Evolutionary conservation across 768 basidiomycete genomes (phyloP), one percentile per base, ranked within the genome.

Genomic region (Xerocomellus intermedius): DNA sequence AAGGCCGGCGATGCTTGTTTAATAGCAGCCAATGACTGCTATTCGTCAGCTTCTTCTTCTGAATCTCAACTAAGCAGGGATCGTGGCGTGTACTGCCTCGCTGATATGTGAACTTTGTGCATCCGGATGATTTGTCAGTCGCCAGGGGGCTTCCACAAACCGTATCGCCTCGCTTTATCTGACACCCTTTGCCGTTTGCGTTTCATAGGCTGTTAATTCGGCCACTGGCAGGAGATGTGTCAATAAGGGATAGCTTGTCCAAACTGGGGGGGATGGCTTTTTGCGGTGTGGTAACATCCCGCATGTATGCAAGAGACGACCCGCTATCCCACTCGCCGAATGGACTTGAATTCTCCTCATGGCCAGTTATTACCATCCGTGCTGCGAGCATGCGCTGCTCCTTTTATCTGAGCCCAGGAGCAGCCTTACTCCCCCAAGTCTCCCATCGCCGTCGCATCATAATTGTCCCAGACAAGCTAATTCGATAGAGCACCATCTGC

Each of bases 141-240:
- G 46, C 55, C 46, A 59, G 61, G 60, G 56, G 54, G 19, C 42
- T 49, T 62, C 53, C 58, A 60, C 56, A 51, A 62, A 55, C 55
- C 54, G 30, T 30, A 51, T 43, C 37, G 45, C 61, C 59, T 57
- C 46, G 60, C 66, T 54, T 56, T 53, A 56, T 61, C 66, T 60
- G 44, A 55, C 67, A 53, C 48, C 45, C 41, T 57, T 56, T 64
- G 45, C 69, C 46, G 48, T 71, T 62, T 67, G 62, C 46, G 58
- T 68, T 60, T 66, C 64, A 62, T 70, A 56, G 68, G 50, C 42
- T 59, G 58, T 68, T 63, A 73, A 68, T 73, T 65, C 44, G 54
- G 55, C 57, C 58, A n/a, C n/a, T n/a, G n/a, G n/a, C n/a, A 48
- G 48, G 52, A 55, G 54, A 57, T 63, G 57, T 62, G 57, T 72